A percentile compares a stretch with the other conserved stretches of the same genome.
Conservation (phyloP, 139 green algal species). For the Dunaliella primolecta region DNA sequence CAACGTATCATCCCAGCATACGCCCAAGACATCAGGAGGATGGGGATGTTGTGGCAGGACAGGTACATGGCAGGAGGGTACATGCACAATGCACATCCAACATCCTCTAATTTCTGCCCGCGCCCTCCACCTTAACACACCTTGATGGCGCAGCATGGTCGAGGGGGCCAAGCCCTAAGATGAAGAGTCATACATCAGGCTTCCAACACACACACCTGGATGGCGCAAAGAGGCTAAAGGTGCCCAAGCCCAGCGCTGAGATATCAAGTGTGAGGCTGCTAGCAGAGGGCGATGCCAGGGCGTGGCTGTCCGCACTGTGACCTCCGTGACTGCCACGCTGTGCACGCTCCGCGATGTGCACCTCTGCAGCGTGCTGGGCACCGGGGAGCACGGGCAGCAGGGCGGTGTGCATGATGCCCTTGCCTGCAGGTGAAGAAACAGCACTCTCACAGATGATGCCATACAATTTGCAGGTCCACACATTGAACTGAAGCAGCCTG, state of each 20-base stretch:
- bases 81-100: too few relatives aligned
- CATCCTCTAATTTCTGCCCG: too few relatives aligned
- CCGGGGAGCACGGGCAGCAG: slow-evolving; percentile 9
- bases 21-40: too few relatives aligned
- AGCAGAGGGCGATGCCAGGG: not conserved
- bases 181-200: too few relatives aligned
- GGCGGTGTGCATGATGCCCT: slow-evolving; percentile 23
- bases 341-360: not conserved
- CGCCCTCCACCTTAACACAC: too few relatives aligned
- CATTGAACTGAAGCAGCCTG: too few relatives aligned
- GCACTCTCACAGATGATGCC: too few relatives aligned
- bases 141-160: too few relatives aligned
- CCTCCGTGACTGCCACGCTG: not conserved
- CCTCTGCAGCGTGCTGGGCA: not conserved
- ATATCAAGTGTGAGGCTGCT: not conserved
- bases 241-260: not conserved
- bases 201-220: not conserved
- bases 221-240: not conserved
- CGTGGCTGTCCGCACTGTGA: not conserved
- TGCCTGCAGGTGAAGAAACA: slow-evolving; percentile 5
- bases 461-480: too few relatives aligned
- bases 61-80: too few relatives aligned
- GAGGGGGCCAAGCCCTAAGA: not conserved
- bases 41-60: too few relatives aligned
- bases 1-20: too few relatives aligned